Evolutionary conservation across 2,329 filamentous ascomycete genomes (phyloP).

Genomic region (Talaromyces pinophilus): DNA sequence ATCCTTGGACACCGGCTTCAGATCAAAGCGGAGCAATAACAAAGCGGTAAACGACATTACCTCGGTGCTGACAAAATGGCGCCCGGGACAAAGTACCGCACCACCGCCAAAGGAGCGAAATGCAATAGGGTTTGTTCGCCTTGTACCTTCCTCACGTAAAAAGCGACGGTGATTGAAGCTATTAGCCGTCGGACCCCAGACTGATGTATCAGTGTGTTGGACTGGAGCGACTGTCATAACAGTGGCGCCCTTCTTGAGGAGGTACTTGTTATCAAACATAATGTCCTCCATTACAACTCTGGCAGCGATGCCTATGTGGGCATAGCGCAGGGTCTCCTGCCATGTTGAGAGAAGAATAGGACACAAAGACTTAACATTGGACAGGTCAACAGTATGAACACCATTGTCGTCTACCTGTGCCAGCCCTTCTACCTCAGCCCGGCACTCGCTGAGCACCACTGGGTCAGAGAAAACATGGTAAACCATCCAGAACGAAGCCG

Average conservation of each 20-base stretch:
- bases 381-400: conserved; percentile 3
- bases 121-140: background rate
- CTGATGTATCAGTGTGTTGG: background rate
- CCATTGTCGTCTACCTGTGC: background rate
- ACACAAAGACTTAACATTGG: background rate
- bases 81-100: background rate
- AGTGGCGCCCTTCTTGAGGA: conserved; percentile 4
- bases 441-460: background rate
- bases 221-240: background rate
- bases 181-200: conserved; percentile 5
- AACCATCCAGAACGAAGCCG: background rate
- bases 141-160: background rate
- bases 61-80: conserved; percentile 2
- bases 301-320: background rate
- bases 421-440: background rate
- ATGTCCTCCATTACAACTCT: conserved; percentile 9
- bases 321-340: conserved; percentile 9
- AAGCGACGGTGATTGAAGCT: conserved; percentile 8
- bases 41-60: conserved; percentile 10
- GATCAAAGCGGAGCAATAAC: conserved; percentile 11
- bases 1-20: conserved; percentile 8
- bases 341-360: conserved; percentile 4
- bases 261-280: background rate
- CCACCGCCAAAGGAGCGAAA: conserved; percentile 6
- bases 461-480: conserved; percentile 13